A percentile compares a stretch with the other conserved stretches of the same genome.
These are phyloP conservation scores for Lepidium africanum DNA, from an alignment of 345 rosid genomes.

Conservation along the genomic window DNA sequence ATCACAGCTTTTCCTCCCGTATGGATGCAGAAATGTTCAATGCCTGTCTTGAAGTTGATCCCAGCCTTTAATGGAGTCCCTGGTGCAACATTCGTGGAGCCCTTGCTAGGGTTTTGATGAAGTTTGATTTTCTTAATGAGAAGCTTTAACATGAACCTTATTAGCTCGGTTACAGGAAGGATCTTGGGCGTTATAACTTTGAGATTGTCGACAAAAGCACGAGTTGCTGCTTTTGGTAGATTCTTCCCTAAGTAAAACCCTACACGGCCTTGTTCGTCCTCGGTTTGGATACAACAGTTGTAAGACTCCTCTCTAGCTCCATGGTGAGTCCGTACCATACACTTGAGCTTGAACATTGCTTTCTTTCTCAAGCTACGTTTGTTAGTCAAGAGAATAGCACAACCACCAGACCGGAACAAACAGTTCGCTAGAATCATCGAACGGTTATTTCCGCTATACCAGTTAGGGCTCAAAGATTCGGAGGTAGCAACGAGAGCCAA, in stretches of 20 bases:
- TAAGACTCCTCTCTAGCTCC: constrained; percentile 74
- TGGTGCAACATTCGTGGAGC: neutral
- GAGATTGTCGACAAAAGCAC: constrained; percentile 71
- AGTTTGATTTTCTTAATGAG: constrained; percentile 30
- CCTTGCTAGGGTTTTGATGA: constrained; percentile 18
- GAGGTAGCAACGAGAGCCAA: constrained; percentile 61
- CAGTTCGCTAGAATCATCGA: constrained; percentile 90
- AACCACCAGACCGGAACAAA: constrained; percentile 79
- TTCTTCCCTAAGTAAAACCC: constrained; percentile 70
- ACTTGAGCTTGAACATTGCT: constrained; percentile 63
- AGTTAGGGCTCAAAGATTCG: constrained; percentile 71
- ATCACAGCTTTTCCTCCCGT: constrained; percentile 95
- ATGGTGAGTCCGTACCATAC: constrained; percentile 81
- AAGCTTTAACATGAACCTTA: constrained; percentile 36
- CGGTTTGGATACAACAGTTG: constrained; percentile 54
- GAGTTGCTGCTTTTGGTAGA: constrained; percentile 73
- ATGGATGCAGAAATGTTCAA: constrained; percentile 87
- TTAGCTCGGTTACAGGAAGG: constrained; percentile 63
- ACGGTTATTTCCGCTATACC: constrained; percentile 73
- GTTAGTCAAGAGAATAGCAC: constrained; percentile 68
- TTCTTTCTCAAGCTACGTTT: constrained; percentile 37
- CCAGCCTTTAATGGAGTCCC: constrained; percentile 32
- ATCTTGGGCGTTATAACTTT: constrained; percentile 62
- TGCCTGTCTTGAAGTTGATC: constrained; percentile 68
- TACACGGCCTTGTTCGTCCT: constrained; percentile 53